These are phyloP conservation scores for Meyerozyma smithsonii DNA, from an alignment of 1,139 yeast genomes.

Conservation along the genomic window DNA sequence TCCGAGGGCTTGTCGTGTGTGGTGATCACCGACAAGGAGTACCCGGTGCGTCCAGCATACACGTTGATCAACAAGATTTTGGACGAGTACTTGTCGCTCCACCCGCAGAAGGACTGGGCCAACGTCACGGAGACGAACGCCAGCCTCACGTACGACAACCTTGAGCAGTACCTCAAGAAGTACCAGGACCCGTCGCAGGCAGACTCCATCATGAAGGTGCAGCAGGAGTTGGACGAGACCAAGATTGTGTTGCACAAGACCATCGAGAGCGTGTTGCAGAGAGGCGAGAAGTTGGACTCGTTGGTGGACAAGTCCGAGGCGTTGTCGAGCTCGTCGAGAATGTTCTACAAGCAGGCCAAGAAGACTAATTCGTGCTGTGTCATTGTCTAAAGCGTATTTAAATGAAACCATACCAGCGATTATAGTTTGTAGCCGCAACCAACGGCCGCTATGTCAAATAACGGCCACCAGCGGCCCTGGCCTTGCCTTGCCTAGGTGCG, in stretches of 20 bases:
- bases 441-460: background rate
- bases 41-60: conserved; percentile 97
- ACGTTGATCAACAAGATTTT: conserved; percentile 83
- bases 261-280: conserved; percentile 86
- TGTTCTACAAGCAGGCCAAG: conserved; percentile 96
- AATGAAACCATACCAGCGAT: background rate
- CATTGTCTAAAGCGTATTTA: conserved; percentile 43
- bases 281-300: conserved; percentile 94
- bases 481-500: conserved; percentile 1
- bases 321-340: conserved; percentile 78
- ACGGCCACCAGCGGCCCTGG: too few species aligned
- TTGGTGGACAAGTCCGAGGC: conserved; percentile 95
- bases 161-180: conserved; percentile 67
- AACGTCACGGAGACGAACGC: conserved; percentile 46
- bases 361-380: conserved; percentile 96
- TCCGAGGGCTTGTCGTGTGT: conserved; percentile 94
- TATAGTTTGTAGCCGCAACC: too few species aligned
- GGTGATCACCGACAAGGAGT: conserved; percentile 87
- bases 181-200: conserved; percentile 98
- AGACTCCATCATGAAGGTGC: conserved; percentile 94
- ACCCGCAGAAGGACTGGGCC: conserved; percentile 72
- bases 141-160: conserved; percentile 50
- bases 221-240: conserved; percentile 96
- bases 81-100: conserved; percentile 84
- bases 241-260: conserved; percentile 95